Evolutionary conservation across 345 rosid species (phyloP).

Genomic region (Microthlaspi erraticum): DNA sequence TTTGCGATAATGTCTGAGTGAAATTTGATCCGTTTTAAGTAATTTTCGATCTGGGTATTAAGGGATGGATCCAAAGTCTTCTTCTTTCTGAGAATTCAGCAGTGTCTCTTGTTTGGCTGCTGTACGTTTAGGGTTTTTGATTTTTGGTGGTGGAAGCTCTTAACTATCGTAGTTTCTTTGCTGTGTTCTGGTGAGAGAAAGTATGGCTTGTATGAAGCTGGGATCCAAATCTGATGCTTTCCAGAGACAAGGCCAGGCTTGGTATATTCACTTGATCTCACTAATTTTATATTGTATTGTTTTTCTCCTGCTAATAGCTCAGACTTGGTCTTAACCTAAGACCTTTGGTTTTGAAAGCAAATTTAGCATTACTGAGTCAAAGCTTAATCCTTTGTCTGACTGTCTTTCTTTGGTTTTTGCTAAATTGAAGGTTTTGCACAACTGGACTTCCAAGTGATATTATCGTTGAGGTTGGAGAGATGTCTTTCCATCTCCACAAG

Average conservation of each 20-base stretch:
- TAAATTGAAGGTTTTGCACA: constrained; percentile 83
- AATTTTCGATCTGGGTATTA: constrained; percentile 27
- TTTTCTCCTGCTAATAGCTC: neutral
- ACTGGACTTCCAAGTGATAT: constrained; percentile 96
- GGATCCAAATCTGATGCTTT: constrained; percentile 95
- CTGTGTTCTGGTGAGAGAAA: constrained; percentile 25
- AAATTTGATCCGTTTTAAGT: constrained; percentile 28
- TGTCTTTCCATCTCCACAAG: constrained; percentile 99
- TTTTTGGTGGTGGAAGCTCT: constrained; percentile 27
- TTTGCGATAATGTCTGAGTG: constrained; percentile 34
- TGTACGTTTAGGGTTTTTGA: constrained; percentile 39
- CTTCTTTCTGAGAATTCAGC: constrained; percentile 28
- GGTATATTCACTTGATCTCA: constrained; percentile 59
- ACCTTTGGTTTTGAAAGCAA: constrained; percentile 9
- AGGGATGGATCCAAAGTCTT: constrained; percentile 28
- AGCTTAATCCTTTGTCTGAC: constrained; percentile 24
- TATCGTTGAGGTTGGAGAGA: constrained; percentile 85
- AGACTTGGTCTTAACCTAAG: constrained; percentile 32
- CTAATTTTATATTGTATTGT: constrained; percentile 10
- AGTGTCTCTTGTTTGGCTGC: constrained; percentile 16
- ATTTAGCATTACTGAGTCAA: constrained; percentile 16
- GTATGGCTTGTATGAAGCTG: constrained; percentile 90
- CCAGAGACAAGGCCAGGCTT: constrained; percentile 95
- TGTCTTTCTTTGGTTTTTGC: constrained; percentile 4
- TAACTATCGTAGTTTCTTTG: constrained; percentile 25